phyloP scores from a whole-genome alignment of 2,329 filamentous ascomycete species.

The Claviceps sp. region DNA sequence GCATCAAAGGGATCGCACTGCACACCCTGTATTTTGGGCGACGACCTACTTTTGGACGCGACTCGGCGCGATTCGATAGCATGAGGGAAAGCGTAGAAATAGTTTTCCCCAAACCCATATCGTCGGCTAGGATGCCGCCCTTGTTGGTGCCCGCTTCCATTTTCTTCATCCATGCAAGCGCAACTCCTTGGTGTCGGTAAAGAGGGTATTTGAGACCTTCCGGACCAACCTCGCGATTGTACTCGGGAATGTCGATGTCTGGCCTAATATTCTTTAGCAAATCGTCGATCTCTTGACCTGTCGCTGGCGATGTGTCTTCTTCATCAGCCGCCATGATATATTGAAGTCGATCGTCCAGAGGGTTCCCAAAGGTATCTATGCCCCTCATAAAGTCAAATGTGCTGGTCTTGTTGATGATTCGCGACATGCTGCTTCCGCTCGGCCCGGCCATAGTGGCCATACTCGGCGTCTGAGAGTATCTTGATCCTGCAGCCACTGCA shows the following conservation, averaged over 20 bases:
- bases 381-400: slow-evolving; percentile 23
- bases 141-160: slow-evolving; percentile 66
- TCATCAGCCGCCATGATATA: slow-evolving; percentile 21
- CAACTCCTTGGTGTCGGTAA: slow-evolving; percentile 73
- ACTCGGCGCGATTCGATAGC: slow-evolving; percentile 47
- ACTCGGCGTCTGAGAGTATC: neutral
- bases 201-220: slow-evolving; percentile 53
- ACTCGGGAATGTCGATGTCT: slow-evolving; percentile 49
- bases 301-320: slow-evolving; percentile 23
- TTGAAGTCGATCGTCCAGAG: slow-evolving; percentile 20
- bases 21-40: neutral
- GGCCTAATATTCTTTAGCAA: slow-evolving; percentile 61
- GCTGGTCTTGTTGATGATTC: slow-evolving; percentile 25
- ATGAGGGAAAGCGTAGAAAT: slow-evolving; percentile 73
- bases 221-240: slow-evolving; percentile 55
- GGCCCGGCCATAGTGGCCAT: slow-evolving; percentile 1
- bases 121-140: slow-evolving; percentile 83
- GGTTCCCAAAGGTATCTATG: slow-evolving; percentile 22
- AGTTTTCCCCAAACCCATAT: slow-evolving; percentile 89
- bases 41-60: slow-evolving; percentile 19
- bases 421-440: slow-evolving; percentile 12
- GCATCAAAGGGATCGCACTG: slow-evolving; percentile 28
- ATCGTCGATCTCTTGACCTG: slow-evolving; percentile 52
- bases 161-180: slow-evolving; percentile 70
- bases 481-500: neutral